Evolutionary conservation across 306 rosid species (phyloP).

Genomic region (Urtica urens): DNA sequence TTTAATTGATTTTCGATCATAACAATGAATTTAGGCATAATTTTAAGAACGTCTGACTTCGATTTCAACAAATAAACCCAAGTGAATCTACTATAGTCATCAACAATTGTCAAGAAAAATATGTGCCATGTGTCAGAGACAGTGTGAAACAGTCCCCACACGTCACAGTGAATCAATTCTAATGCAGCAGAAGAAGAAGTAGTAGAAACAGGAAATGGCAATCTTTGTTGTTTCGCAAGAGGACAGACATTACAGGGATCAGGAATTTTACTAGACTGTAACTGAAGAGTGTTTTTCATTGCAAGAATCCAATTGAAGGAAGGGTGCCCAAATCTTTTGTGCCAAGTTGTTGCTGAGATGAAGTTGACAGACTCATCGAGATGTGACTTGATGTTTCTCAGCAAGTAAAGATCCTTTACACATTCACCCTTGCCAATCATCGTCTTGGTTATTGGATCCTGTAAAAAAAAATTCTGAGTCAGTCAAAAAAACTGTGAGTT

Average conservation of each 20-base stretch:
- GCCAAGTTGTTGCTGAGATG: neutral
- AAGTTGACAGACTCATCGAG: neutral
- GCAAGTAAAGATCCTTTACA: neutral
- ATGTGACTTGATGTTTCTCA: too few species aligned
- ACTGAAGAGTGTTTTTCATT: neutral
- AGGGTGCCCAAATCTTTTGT: neutral
- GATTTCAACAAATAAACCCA: neutral
- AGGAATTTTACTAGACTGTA: neutral
- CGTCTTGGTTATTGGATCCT: neutral
- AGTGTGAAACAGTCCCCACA: neutral
- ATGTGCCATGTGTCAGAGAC: neutral
- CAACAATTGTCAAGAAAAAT: neutral
- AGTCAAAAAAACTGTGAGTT: neutral
- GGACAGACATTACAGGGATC: neutral
- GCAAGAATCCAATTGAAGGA: neutral
- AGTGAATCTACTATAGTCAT: neutral
- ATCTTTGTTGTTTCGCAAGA: neutral
- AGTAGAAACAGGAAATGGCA: neutral
- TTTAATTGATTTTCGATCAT: neutral
- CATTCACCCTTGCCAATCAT: conserved; percentile 1
- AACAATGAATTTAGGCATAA: neutral
- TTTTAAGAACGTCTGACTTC: neutral
- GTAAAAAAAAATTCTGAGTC: neutral
- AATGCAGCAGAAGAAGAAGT: neutral
- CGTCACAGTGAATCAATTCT: neutral